These are phyloP conservation scores for Solanum tarapatanum DNA, from an alignment of 257 asterid genomes.

Conservation along the genomic window DNA sequence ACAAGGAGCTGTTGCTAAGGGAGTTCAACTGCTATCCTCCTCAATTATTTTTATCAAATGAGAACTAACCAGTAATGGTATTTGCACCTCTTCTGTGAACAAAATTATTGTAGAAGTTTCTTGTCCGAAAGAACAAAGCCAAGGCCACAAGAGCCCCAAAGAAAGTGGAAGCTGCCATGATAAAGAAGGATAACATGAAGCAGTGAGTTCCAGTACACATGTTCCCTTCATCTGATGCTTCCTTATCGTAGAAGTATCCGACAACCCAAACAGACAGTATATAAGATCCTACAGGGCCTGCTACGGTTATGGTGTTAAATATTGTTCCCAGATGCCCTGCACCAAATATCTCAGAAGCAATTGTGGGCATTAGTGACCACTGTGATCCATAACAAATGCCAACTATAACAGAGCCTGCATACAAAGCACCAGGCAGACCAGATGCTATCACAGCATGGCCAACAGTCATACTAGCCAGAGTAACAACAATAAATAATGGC, in stretches of 20 bases:
- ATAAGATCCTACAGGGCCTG: conserved; percentile 74
- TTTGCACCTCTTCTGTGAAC: neutral
- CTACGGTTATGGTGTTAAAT: conserved; percentile 68
- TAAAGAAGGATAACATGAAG: conserved; percentile 52
- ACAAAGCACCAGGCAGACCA: conserved; percentile 59
- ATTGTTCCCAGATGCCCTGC: conserved; percentile 61
- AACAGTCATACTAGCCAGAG: conserved; percentile 54
- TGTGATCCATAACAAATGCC: conserved; percentile 88
- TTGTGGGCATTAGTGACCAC: conserved; percentile 92
- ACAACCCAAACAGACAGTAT: conserved; percentile 63
- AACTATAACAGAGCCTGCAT: conserved; percentile 56
- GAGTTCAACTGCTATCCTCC: neutral
- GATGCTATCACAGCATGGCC: conserved; percentile 58
- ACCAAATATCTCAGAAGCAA: conserved; percentile 70
- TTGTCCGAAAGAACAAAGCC: conserved; percentile 48
- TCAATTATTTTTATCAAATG: neutral
- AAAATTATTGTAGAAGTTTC: conserved; percentile 46
- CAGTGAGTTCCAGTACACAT: conserved; percentile 62
- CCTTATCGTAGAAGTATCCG: conserved; percentile 62
- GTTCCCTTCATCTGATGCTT: conserved; percentile 23
- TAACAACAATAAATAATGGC: conserved; percentile 51
- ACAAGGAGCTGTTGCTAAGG: neutral
- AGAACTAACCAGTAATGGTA: neutral
- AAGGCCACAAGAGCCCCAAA: conserved; percentile 60
- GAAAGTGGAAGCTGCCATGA: conserved; percentile 58